Evolutionary conservation across 352 stramenopile genomes (phyloP).

Genomic region (Phytophthora rubi): DNA sequence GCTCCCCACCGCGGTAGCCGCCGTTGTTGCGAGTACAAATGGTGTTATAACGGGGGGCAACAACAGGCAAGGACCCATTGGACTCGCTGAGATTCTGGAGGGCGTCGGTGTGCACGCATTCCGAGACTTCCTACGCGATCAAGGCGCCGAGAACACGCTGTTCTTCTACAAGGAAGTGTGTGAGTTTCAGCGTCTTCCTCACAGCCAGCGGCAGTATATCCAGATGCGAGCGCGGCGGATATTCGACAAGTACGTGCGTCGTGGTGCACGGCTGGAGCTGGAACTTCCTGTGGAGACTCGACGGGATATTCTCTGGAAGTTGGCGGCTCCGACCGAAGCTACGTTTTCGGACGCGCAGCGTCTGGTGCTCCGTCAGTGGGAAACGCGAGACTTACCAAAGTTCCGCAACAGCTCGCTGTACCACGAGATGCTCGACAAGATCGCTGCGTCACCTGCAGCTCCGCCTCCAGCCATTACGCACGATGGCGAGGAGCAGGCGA

Average conservation of each 20-base stretch:
- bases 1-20: slow-evolving; percentile 4
- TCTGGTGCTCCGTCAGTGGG: slow-evolving; percentile 62
- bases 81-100: slow-evolving; percentile 56
- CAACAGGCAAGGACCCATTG: slow-evolving; percentile 16
- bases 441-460: slow-evolving; percentile 10
- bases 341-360: slow-evolving; percentile 69
- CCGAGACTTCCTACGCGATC: slow-evolving; percentile 59
- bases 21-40: slow-evolving; percentile 3
- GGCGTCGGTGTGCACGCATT: slow-evolving; percentile 59
- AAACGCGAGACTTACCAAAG: slow-evolving; percentile 50
- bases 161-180: slow-evolving; percentile 81
- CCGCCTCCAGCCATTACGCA: slow-evolving; percentile 20
- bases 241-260: slow-evolving; percentile 75
- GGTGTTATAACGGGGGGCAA: slow-evolving; percentile 4
- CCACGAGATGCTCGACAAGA: slow-evolving; percentile 50
- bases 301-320: slow-evolving; percentile 70
- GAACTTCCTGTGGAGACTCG: slow-evolving; percentile 66
- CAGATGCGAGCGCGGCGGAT: slow-evolving; percentile 71
- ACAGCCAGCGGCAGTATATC: slow-evolving; percentile 78
- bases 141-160: slow-evolving; percentile 58
- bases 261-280: slow-evolving; percentile 65
- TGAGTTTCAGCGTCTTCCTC: slow-evolving; percentile 72
- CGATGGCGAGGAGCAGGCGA: slow-evolving; percentile 20
- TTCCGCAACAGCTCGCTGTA: slow-evolving; percentile 50
- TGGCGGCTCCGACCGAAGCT: slow-evolving; percentile 59